A percentile compares a stretch with the other conserved stretches of the same genome.
phyloP scores from a whole-genome alignment of 805 yeast species.

The Myxozyma geophila region DNA sequence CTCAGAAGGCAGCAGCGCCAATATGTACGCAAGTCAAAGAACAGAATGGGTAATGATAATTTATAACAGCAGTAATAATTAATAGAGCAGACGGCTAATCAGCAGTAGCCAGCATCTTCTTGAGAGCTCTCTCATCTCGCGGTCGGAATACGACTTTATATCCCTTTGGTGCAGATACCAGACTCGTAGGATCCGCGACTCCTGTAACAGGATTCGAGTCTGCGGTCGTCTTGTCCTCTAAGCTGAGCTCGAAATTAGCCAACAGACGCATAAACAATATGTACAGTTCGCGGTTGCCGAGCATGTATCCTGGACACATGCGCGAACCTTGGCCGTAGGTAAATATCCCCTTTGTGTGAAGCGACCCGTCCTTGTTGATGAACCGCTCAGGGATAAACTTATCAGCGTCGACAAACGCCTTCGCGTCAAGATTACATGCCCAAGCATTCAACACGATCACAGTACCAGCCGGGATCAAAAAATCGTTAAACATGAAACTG shows the following conservation, averaged over 20 bases:
- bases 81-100: not conserved
- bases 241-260: slow-evolving; percentile 54
- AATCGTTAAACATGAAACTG: slow-evolving; percentile 48
- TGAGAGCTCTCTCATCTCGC: slow-evolving; percentile 31
- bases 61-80: not conserved
- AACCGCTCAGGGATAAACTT: slow-evolving; percentile 44
- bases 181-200: slow-evolving; percentile 34
- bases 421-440: slow-evolving; percentile 68
- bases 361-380: slow-evolving; percentile 32
- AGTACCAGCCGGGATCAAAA: slow-evolving; percentile 59
- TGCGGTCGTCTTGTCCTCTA: slow-evolving; percentile 18
- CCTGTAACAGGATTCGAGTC: slow-evolving; percentile 39
- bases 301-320: slow-evolving; percentile 69
- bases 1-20: not conserved
- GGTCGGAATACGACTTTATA: slow-evolving; percentile 38
- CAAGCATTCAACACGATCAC: slow-evolving; percentile 65
- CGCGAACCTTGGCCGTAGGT: slow-evolving; percentile 68
- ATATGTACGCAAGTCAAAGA: not conserved
- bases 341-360: slow-evolving; percentile 28
- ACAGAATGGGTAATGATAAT: not conserved
- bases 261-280: slow-evolving; percentile 59
- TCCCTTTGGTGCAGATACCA: slow-evolving; percentile 39
- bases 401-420: slow-evolving; percentile 40
- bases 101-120: slow-evolving; percentile 17
- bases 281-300: slow-evolving; percentile 71